Evolutionary conservation across 768 basidiomycete genomes (phyloP).

Genomic region (Bullera alba): DNA sequence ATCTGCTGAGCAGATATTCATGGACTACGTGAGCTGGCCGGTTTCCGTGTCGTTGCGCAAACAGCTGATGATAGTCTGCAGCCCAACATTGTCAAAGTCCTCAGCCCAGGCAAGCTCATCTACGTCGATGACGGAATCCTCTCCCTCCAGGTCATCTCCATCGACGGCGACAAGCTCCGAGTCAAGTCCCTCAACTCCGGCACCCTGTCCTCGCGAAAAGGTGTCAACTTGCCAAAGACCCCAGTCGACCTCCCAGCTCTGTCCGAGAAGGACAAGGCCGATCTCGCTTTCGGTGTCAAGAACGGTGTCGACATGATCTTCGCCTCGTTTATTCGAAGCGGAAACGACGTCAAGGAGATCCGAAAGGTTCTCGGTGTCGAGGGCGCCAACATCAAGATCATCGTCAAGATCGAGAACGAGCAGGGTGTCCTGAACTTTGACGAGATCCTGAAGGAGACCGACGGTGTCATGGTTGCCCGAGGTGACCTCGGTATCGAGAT

Average conservation of each 20-base stretch:
- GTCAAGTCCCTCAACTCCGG: slow-evolving; percentile 89
- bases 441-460: slow-evolving; percentile 87
- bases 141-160: slow-evolving; percentile 81
- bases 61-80: slow-evolving; percentile 45
- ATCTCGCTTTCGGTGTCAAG: slow-evolving; percentile 87
- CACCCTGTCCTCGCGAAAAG: slow-evolving; percentile 89
- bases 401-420: slow-evolving; percentile 99
- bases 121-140: slow-evolving; percentile 96
- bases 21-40: slow-evolving; percentile 74
- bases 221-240: slow-evolving; percentile 98
- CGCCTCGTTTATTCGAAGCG: slow-evolving; percentile 96
- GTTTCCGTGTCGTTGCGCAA: not conserved
- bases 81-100: slow-evolving; percentile 90
- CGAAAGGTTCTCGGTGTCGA: slow-evolving; percentile 88
- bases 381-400: slow-evolving; percentile 94
- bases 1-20: slow-evolving; percentile 76
- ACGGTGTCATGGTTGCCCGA: slow-evolving; percentile 99
- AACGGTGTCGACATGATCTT: slow-evolving; percentile 99
- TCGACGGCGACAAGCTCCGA: slow-evolving; percentile 71
- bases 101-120: slow-evolving; percentile 91
- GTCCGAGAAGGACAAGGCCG: slow-evolving; percentile 96
- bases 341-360: slow-evolving; percentile 88
- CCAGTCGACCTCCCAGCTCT: slow-evolving; percentile 94
- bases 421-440: slow-evolving; percentile 99
- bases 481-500: slow-evolving; percentile 99